Conservation (phyloP, 441 rosid genomes). For the Jatropha podagrica region DNA sequence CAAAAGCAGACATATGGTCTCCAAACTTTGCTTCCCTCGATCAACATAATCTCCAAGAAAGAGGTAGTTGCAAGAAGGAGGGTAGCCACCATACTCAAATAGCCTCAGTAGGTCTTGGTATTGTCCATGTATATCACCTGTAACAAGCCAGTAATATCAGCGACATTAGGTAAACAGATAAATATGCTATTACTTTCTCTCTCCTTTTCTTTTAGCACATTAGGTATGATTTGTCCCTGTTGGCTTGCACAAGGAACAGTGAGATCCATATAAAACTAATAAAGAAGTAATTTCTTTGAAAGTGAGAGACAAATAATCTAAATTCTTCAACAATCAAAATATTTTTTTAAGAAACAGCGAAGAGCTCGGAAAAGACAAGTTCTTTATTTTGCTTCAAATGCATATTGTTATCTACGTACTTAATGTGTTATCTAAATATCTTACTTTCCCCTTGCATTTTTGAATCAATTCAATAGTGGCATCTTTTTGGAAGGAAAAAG, state of each 20-base stretch:
- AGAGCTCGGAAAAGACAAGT: background rate
- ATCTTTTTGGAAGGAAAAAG: background rate
- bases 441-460: background rate
- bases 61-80: conserved; percentile 85
- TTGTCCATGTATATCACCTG: conserved; percentile 98
- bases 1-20: conserved; percentile 92
- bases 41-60: conserved; percentile 98
- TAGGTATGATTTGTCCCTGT: background rate
- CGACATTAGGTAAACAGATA: background rate
- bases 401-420: background rate
- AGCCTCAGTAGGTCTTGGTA: conserved; percentile 90
- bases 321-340: conserved; percentile 7
- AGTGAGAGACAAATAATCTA: background rate
- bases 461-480: background rate
- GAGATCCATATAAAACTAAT: background rate
- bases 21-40: conserved; percentile 94
- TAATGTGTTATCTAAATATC: background rate
- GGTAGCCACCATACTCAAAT: conserved; percentile 84
- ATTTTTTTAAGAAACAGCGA: background rate
- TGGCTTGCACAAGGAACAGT: background rate
- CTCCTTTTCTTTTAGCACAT: background rate
- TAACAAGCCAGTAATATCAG: conserved; percentile 21
- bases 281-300: background rate
- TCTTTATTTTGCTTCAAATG: background rate
- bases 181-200: background rate